These are phyloP conservation scores for Gonapodya prolifera DNA, from an alignment of 192 early-diverging fungal genomes.

Conservation along the genomic window DNA sequence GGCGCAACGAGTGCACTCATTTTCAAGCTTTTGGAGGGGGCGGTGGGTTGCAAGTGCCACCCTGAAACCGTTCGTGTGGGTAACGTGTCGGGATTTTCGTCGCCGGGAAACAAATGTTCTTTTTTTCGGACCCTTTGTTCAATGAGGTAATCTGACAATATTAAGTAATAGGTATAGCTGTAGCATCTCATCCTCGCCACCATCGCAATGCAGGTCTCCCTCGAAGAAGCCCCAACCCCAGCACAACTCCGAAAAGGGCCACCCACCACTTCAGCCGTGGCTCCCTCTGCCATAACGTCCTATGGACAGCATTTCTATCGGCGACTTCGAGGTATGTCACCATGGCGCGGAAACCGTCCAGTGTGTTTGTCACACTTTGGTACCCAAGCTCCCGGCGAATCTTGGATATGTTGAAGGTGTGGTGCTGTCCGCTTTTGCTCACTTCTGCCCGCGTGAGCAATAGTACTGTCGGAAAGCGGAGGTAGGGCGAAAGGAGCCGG, in stretches of 20 bases:
- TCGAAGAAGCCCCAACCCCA: no score
- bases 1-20: neutral
- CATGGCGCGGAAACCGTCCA: neutral
- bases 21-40: neutral
- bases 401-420: neutral
- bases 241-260: no score
- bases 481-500: neutral
- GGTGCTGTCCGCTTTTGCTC: neutral
- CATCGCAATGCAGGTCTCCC: no score
- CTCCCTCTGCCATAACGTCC: neutral
- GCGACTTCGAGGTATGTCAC: neutral
- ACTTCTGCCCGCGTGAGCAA: conserved; percentile 1
- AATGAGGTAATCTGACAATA: no score
- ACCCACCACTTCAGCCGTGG: no score
- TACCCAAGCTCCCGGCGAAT: neutral
- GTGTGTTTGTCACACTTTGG: neutral
- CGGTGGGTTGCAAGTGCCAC: neutral
- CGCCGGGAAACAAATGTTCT: no score
- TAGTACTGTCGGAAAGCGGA: neutral
- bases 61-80: no score
- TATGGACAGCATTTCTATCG: neutral
- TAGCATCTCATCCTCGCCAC: no score
- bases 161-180: no score
- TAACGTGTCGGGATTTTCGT: no score
- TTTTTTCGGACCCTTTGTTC: no score